These are phyloP conservation scores for Ailanthus altissimus DNA, from an alignment of 345 rosid genomes.

Conservation along the genomic window DNA sequence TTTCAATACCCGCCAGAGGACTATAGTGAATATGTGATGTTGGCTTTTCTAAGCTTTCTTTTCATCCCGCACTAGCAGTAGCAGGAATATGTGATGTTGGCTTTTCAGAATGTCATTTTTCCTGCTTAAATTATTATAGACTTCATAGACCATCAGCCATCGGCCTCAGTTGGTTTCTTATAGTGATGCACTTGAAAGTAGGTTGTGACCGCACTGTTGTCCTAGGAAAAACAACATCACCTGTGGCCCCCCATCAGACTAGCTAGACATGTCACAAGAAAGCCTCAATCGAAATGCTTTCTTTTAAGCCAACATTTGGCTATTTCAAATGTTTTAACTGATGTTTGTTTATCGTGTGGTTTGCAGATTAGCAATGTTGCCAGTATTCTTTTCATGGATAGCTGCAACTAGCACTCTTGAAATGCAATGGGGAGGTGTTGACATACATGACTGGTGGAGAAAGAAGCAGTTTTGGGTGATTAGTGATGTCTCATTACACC, in stretches of 20 bases:
- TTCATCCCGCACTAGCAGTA: not conserved
- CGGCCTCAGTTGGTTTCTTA: no score
- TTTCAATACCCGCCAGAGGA: not conserved
- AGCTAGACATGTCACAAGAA: not conserved
- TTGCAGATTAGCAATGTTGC: constrained; percentile 65
- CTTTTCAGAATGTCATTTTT: not conserved
- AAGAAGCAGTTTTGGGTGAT: constrained; percentile 81
- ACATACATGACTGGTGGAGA: constrained; percentile 78
- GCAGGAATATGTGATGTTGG: not conserved
- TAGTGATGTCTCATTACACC: constrained; percentile 63
- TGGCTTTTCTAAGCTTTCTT: not conserved
- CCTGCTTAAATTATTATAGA: not conserved
- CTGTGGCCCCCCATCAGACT: not conserved
- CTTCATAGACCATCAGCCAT: no score
- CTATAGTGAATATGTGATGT: not conserved
- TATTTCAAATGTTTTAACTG: not conserved
- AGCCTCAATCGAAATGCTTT: not conserved
- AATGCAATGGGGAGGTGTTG: constrained; percentile 81
- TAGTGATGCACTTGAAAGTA: not conserved
- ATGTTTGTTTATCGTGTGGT: not conserved
- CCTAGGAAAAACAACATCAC: not conserved
- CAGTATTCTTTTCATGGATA: constrained; percentile 57
- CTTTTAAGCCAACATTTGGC: not conserved
- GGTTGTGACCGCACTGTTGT: not conserved
- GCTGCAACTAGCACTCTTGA: constrained; percentile 64